These are phyloP conservation scores for Ophiocordyceps camponoti-leonardi DNA, from an alignment of 2,329 filamentous ascomycete species.

Conservation along the genomic window DNA sequence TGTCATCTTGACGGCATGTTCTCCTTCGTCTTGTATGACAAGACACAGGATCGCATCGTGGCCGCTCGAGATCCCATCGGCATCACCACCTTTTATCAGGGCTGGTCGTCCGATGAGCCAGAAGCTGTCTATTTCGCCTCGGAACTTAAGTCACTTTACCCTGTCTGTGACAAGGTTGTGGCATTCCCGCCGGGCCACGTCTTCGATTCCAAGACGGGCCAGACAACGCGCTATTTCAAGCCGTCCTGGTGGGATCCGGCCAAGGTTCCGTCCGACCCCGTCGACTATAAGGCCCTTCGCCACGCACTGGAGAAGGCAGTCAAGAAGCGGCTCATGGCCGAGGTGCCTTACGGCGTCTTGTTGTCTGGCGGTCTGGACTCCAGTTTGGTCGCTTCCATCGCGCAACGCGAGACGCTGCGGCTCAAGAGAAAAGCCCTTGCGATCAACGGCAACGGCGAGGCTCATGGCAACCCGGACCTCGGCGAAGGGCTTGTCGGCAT, in stretches of 20 bases:
- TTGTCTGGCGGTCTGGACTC: constrained; percentile 93
- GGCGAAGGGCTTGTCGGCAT: constrained; percentile 76
- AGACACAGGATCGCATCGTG: constrained; percentile 78
- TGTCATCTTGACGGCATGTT: constrained; percentile 98
- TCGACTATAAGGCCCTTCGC: constrained; percentile 71
- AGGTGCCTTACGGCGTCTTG: constrained; percentile 93
- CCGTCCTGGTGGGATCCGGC: constrained; percentile 81
- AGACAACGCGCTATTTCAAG: constrained; percentile 75
- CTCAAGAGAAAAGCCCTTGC: constrained; percentile 48
- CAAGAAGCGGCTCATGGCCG: constrained; percentile 93
- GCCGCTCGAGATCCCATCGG: constrained; percentile 94
- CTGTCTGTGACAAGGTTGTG: constrained; percentile 89
- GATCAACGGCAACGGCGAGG: constrained; percentile 25
- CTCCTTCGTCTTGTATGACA: constrained; percentile 96
- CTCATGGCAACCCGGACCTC: constrained; percentile 33
- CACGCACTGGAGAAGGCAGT: constrained; percentile 78
- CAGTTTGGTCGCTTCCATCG: constrained; percentile 85
- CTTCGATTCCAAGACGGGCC: constrained; percentile 83
- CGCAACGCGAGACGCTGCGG: constrained; percentile 76
- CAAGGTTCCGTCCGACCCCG: constrained; percentile 59
- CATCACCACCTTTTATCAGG: constrained; percentile 94
- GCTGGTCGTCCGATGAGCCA: constrained; percentile 69
- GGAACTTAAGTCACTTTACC: constrained; percentile 83
- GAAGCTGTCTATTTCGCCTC: constrained; percentile 89
- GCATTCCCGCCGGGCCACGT: constrained; percentile 90